phyloP scores from a whole-genome alignment of 2,329 filamentous ascomycete genomes.

The Thelonectria rubi region DNA sequence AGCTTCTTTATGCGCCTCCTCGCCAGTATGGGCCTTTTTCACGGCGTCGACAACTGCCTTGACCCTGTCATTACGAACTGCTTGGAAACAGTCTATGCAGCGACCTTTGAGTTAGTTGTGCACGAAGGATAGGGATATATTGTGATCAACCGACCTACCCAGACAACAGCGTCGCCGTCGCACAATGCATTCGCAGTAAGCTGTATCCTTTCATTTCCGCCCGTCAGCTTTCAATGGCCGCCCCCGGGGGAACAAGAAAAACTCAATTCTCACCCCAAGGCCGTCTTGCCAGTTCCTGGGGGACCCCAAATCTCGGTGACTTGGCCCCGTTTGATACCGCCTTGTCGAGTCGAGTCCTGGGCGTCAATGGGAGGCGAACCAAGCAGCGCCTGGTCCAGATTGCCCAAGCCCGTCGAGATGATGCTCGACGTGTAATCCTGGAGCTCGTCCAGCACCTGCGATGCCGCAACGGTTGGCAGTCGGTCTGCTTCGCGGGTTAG shows the following conservation, averaged over 20 bases:
- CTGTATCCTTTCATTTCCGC: conserved; percentile 67
- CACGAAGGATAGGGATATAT: not conserved
- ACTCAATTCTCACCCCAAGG: conserved; percentile 70
- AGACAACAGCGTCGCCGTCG: conserved; percentile 72
- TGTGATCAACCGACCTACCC: conserved; percentile 74
- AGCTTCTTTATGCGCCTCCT: conserved; percentile 18
- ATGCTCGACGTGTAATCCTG: conserved; percentile 59
- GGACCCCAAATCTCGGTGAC: conserved; percentile 90
- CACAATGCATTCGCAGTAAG: conserved; percentile 70
- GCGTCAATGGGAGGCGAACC: conserved; percentile 24
- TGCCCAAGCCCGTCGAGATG: conserved; percentile 64
- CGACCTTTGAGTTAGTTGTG: conserved; percentile 20
- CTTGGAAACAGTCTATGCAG: conserved; percentile 58
- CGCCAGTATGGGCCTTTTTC: conserved; percentile 19
- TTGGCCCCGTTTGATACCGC: conserved; percentile 78
- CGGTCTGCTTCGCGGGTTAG: conserved; percentile 64
- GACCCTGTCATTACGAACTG: conserved; percentile 44
- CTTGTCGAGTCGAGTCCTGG: conserved; percentile 37
- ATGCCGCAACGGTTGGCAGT: conserved; percentile 79
- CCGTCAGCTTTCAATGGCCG: conserved; percentile 22
- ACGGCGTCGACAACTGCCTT: conserved; percentile 37
- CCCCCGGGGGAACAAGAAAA: conserved; percentile 16
- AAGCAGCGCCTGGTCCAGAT: conserved; percentile 60
- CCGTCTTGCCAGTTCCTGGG: conserved; percentile 85
- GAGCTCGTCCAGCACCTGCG: conserved; percentile 72